Base-by-base conservation (phyloP, 2,329 filamentous ascomycete genomes). In the Aureobasidium namibiae region DNA sequence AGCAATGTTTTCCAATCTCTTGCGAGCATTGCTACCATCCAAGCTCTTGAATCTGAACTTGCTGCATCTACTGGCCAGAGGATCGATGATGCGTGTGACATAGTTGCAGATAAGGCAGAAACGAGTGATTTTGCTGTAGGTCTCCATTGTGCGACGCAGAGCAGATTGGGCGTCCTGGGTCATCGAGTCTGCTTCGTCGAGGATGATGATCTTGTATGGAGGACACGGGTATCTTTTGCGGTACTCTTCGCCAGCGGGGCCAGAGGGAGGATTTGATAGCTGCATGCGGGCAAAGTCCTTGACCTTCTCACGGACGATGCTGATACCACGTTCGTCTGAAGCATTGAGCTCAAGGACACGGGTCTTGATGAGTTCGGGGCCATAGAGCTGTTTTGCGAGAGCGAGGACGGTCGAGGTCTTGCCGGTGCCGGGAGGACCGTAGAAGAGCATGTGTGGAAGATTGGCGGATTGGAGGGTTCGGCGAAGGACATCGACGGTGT, bases 31-130 rank as follows among this genome's bases (percentile, higher is more conserved):
- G 8, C 83, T 84, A 67, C 92, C 88, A 71, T 96, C 92, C 63
- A 99, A 77, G 64, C 89, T 90, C 83, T 99, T 99, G 82, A 99
- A 99, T 33, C 94, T 82, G 72, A 99, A 99, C 75, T 99, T 99
- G 74, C 86, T 91, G 77, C 94, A 99, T 67, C 94, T 83, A 72
- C 86, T 91, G 1, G 94, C 94, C 23, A 99, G 77, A 7, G 94
- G 95, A 70, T 99, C 94, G 68, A 99, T 99, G 70, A 99, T 99
- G 61, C 94, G 82, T 3, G 94, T 97, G 46, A 99, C 94, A 68
- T 99, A 99, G 75, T 99, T 99, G 76, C 95, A 99, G 61, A 97
- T 92, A 42, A 99, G 80, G 70, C 94, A 97, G 74, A 99, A 99
- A 14, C 94, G 83, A 2, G 94, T 99, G 74, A 97, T 96, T 69